A percentile compares a stretch with the other conserved stretches of the same genome.
Evolutionary conservation across 164 flowering plant genomes (phyloP).

Genomic region (Protea cynaroides): DNA sequence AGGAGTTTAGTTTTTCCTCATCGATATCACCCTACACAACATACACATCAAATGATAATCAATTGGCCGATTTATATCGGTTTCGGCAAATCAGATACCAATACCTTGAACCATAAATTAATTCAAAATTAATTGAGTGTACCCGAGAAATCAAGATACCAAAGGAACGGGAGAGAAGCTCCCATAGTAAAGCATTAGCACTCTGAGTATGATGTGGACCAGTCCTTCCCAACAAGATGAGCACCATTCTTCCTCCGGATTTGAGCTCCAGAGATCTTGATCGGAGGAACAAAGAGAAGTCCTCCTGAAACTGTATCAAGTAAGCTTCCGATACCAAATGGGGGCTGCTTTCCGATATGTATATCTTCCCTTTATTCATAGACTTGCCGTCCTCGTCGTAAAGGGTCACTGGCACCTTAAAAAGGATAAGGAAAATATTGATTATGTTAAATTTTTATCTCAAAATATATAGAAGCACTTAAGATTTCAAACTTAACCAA

Average conservation of each 20-base stretch:
- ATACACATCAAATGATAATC: background rate
- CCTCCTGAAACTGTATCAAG: conserved; percentile 48
- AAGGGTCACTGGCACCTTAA: no score
- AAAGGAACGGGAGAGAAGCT: conserved; percentile 48
- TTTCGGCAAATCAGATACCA: no score
- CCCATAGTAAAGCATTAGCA: conserved; percentile 65
- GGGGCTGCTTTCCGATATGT: conserved; percentile 59
- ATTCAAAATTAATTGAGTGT: no score
- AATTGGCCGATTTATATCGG: no score
- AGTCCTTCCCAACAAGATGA: conserved; percentile 53
- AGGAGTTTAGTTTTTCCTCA: conserved; percentile 53
- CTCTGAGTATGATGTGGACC: conserved; percentile 45
- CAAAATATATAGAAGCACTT: no score
- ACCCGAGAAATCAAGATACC: conserved; percentile 50
- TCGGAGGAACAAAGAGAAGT: conserved; percentile 52
- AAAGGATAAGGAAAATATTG: no score
- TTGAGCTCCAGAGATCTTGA: conserved; percentile 58
- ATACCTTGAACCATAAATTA: no score
- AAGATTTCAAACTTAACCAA: no score
- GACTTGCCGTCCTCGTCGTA: conserved; percentile 46
- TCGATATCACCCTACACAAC: conserved; percentile 55
- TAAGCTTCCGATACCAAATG: conserved; percentile 45
- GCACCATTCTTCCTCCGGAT: conserved; percentile 63
- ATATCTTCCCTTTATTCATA: conserved; percentile 57
- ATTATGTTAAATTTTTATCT: no score